Conservation (phyloP, 2,329 filamentous ascomycete genomes). For the Stemphylium beticola region DNA sequence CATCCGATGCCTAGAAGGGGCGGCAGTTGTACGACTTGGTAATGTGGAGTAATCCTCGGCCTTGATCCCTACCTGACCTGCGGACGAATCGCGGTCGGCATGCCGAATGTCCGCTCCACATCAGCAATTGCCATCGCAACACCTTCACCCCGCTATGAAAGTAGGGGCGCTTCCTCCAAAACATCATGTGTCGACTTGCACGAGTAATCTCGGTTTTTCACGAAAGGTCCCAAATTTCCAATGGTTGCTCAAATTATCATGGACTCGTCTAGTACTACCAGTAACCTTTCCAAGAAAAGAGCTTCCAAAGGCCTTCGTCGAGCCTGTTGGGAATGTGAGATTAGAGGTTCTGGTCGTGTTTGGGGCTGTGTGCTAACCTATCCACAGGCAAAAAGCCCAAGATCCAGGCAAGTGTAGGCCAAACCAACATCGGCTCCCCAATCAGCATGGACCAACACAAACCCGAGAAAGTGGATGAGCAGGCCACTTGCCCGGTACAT, state of each 20-base stretch:
- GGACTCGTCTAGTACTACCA: conserved; percentile 27
- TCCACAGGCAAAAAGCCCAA: conserved; percentile 43
- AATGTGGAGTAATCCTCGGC: conserved; percentile 14
- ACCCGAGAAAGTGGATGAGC: conserved; percentile 24
- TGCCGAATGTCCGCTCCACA: conserved; percentile 23
- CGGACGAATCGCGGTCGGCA: conserved; percentile 43
- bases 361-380: conserved; percentile 14
- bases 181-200: conserved; percentile 23
- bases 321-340: conserved; percentile 47
- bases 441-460: conserved; percentile 19
- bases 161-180: conserved; percentile 29
- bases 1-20: not conserved
- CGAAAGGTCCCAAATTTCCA: not conserved
- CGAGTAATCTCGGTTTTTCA: conserved; percentile 3
- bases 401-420: conserved; percentile 19
- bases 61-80: conserved; percentile 12
- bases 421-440: conserved; percentile 20
- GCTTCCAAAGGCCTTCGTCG: conserved; percentile 35
- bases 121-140: conserved; percentile 35
- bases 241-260: conserved; percentile 14
- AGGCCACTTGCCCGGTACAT: conserved; percentile 34
- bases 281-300: conserved; percentile 31
- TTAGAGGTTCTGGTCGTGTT: not conserved
- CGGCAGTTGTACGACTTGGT: not conserved
- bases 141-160: conserved; percentile 43